Base-by-base conservation (phyloP, 139 green algal genomes). In the Edaphochlamys debaryana region DNA sequence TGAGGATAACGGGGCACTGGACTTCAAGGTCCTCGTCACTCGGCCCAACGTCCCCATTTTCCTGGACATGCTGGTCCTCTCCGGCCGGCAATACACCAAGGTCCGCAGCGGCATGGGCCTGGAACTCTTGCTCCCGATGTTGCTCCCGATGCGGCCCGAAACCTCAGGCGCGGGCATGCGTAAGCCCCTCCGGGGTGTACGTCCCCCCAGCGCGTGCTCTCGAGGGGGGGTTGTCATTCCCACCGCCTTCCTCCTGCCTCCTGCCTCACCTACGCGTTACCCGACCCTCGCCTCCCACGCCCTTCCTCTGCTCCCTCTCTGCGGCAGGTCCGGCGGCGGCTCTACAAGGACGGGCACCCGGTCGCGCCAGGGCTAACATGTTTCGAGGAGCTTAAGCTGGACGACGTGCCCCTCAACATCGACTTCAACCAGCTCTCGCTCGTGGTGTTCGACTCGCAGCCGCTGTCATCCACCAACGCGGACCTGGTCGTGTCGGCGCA, bases 331-430 rank as follows among this genome's bases (percentile, higher is more conserved):
- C 76, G 62, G 20, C 62, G 76, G 60, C 63, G 63, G 76, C 25
- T 66, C 29, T 73, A 67, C 76, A 29, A 13, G 20, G 67, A 77
- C 29, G 79, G 79, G 9, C 36, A 37, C 1, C 0, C 15, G 50
- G 29, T 84, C 4, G 40, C n/a, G 29, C 19, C 17, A 19, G 78
- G 78, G 5, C 66, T 84, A 45, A 29, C 62, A 25, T 66, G 41
- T 4, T 85, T 56, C 54, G 79, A 85, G 68, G 79, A 85, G 79
- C 54, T 85, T 40, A 79, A 85, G 79, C 40, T 85, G 79, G 68
- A 85, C 67, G 79, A 85, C 56, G 38, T 79, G 29, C 79, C 79
- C 7, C 4, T 85, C 30, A 52, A 40, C 36, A 30, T 79, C 6
- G 79, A 85, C 68, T 79, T 79, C 68, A 85, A 79, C 79, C 30